Percentiles rank a stretch among this genome's conserved stretches.
These are phyloP conservation scores for Plenodomus tracheiphilus DNA, from an alignment of 2,329 filamentous ascomycete genomes.

Conservation along the genomic window DNA sequence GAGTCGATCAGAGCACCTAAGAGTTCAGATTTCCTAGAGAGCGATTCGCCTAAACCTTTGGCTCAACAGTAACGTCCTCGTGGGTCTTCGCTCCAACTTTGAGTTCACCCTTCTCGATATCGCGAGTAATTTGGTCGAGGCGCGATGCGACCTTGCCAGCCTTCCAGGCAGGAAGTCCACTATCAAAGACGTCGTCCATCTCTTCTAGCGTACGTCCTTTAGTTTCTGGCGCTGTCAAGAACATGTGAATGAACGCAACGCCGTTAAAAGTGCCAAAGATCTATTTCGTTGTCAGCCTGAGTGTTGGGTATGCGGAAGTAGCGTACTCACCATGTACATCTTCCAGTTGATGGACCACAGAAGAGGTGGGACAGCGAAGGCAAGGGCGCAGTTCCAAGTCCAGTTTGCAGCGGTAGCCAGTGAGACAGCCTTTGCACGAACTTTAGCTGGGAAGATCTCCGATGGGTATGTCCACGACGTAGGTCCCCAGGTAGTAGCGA, in stretches of 20 bases:
- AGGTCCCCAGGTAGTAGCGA: constrained; percentile 48
- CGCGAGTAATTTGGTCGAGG: constrained; percentile 38
- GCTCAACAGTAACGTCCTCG: constrained; percentile 19
- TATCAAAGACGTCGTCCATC: constrained; percentile 47
- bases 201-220: constrained; percentile 48
- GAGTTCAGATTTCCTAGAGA: not conserved
- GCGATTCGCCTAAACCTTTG: constrained; percentile 14
- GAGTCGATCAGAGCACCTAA: not conserved
- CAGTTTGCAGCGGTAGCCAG: constrained; percentile 46
- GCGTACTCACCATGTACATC: constrained; percentile 42
- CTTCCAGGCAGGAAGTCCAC: constrained; percentile 42
- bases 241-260: constrained; percentile 45
- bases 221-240: constrained; percentile 46
- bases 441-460: constrained; percentile 46
- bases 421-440: constrained; percentile 48
- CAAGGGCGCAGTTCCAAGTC: constrained; percentile 46
- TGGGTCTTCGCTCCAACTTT: constrained; percentile 20
- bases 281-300: not conserved
- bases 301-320: not conserved
- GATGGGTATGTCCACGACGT: constrained; percentile 43
- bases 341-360: constrained; percentile 48
- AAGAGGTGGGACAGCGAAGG: constrained; percentile 47
- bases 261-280: constrained; percentile 46
- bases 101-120: constrained; percentile 43
- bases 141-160: constrained; percentile 30